A percentile compares a stretch with the other conserved stretches of the same genome.
phyloP scores from a whole-genome alignment of 345 rosid species.

The Cardamine resedifolia region DNA sequence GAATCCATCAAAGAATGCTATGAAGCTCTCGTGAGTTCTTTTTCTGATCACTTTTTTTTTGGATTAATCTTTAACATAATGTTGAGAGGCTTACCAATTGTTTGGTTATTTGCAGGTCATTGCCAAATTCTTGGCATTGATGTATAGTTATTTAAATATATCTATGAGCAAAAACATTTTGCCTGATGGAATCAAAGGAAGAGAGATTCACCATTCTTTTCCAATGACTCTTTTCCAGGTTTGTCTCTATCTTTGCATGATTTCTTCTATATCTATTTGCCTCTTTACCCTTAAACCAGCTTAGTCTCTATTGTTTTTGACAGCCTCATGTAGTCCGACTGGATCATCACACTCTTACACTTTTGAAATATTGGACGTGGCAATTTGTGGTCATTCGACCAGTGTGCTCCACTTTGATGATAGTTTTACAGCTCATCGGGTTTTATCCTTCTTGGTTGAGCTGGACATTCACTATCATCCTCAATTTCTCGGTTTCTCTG shows the following conservation, averaged over 20 bases:
- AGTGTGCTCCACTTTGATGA: slow-evolving; percentile 80
- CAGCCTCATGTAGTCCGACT: slow-evolving; percentile 79
- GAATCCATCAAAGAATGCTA: slow-evolving; percentile 94
- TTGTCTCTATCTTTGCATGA: not conserved
- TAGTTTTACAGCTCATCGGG: slow-evolving; percentile 60
- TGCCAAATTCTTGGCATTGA: slow-evolving; percentile 89
- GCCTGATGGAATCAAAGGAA: slow-evolving; percentile 89
- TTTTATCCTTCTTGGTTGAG: slow-evolving; percentile 89
- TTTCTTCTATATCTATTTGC: not conserved
- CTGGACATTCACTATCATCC: slow-evolving; percentile 89
- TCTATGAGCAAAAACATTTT: slow-evolving; percentile 79
- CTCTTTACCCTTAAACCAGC: not conserved
- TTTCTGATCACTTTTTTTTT: not conserved
- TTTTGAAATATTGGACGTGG: slow-evolving; percentile 95
- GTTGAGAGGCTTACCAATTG: not conserved
- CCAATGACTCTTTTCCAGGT: slow-evolving; percentile 98
- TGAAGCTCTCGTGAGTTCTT: slow-evolving; percentile 76
- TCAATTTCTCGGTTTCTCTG: slow-evolving; percentile 82
- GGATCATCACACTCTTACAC: slow-evolving; percentile 68
- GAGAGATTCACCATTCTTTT: slow-evolving; percentile 88
- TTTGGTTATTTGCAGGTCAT: slow-evolving; percentile 57
- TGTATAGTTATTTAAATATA: slow-evolving; percentile 87
- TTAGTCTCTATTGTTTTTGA: slow-evolving; percentile 20
- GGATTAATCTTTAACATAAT: slow-evolving; percentile 1
- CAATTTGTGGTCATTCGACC: slow-evolving; percentile 90